These are phyloP conservation scores for Coelomomyces lativittatus DNA, from an alignment of 371 early-diverging fungal species.

Conservation along the genomic window DNA sequence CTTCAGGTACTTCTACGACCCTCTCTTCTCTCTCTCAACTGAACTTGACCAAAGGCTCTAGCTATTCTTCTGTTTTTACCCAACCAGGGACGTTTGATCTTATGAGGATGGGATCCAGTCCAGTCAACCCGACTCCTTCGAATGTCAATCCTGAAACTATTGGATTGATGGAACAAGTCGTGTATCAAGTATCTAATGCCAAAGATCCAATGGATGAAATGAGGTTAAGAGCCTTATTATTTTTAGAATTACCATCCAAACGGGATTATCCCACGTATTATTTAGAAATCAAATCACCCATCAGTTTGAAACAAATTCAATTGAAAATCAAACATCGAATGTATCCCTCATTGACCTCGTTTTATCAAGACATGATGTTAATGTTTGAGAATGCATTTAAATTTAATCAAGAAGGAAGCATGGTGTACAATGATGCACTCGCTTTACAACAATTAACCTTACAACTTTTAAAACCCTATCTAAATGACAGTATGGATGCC, in stretches of 20 bases:
- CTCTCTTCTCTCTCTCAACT: too few species aligned
- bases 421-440: conserved; percentile 56
- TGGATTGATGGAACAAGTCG: not conserved
- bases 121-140: too few species aligned
- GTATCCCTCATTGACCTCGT: conserved; percentile 22
- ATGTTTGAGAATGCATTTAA: conserved; percentile 65
- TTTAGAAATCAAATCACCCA: conserved; percentile 60
- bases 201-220: conserved; percentile 5
- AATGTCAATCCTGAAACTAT: too few species aligned
- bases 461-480: too few species aligned
- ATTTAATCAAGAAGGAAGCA: conserved; percentile 58
- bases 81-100: too few species aligned
- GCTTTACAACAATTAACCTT: too few species aligned
- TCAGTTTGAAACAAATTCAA: conserved; percentile 53
- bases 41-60: too few species aligned
- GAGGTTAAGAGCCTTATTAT: conserved; percentile 46
- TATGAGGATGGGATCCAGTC: too few species aligned
- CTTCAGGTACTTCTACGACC: too few species aligned
- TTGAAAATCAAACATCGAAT: conserved; percentile 28
- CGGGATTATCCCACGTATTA: conserved; percentile 69
- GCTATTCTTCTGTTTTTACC: too few species aligned
- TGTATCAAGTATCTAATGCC: not conserved
- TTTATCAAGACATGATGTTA: conserved; percentile 36
- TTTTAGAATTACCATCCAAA: conserved; percentile 53
- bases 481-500: too few species aligned